Percentiles rank a stretch among this genome's conserved stretches.
Evolutionary conservation across 331 rosid genomes (phyloP).

Genomic region (Telfairia occidentalis): DNA sequence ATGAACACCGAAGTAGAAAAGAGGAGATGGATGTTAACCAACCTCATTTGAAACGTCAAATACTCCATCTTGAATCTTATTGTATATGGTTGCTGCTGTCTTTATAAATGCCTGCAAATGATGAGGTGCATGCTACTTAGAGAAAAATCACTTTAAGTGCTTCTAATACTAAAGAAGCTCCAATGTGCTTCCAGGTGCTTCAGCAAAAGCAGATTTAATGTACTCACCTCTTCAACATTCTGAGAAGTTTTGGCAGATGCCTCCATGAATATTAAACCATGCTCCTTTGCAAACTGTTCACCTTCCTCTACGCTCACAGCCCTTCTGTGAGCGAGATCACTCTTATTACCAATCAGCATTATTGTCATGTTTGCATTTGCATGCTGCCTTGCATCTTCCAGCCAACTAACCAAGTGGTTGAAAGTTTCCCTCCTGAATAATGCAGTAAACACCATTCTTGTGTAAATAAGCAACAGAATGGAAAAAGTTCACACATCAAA

Average conservation of each 20-base stretch:
- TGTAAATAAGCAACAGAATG: neutral
- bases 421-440: slow-evolving; percentile 91
- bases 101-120: slow-evolving; percentile 76
- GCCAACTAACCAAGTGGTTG: slow-evolving; percentile 98
- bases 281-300: slow-evolving; percentile 97
- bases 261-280: slow-evolving; percentile 95
- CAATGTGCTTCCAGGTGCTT: neutral
- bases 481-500: neutral
- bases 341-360: slow-evolving; percentile 91
- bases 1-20: neutral
- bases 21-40: slow-evolving; percentile 32
- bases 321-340: slow-evolving; percentile 95
- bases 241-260: slow-evolving; percentile 99
- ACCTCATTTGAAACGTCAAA: slow-evolving; percentile 99
- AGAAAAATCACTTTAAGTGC: slow-evolving; percentile 1
- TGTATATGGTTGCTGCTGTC: slow-evolving; percentile 94
- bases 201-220: neutral
- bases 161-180: neutral
- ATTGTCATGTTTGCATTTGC: slow-evolving; percentile 98
- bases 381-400: slow-evolving; percentile 99
- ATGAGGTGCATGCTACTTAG: neutral
- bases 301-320: slow-evolving; percentile 99
- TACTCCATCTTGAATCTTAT: slow-evolving; percentile 95
- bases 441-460: neutral
- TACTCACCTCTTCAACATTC: slow-evolving; percentile 90